These are phyloP conservation scores for Globisporangium barbulae DNA, from an alignment of 352 stramenopile genomes.

Conservation along the genomic window DNA sequence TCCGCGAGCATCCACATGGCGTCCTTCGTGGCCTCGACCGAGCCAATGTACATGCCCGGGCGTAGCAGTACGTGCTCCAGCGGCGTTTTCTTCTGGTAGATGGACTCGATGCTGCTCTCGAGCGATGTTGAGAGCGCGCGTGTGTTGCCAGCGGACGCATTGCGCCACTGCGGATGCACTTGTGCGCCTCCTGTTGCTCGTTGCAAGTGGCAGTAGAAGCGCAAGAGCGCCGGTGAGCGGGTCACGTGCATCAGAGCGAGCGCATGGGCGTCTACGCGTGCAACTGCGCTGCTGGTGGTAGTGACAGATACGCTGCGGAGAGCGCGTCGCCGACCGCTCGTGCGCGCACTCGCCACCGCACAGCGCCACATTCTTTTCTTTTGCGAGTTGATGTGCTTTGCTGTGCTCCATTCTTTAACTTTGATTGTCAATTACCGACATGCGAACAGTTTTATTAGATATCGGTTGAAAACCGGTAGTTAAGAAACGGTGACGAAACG, in stretches of 20 bases:
- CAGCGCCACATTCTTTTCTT: constrained; percentile 6
- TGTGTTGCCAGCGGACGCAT: background rate
- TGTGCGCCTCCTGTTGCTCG: background rate
- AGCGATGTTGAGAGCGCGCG: constrained; percentile 27
- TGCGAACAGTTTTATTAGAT: too few relatives aligned
- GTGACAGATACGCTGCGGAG: background rate
- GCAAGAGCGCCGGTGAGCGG: background rate
- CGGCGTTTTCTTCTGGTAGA: constrained; percentile 90
- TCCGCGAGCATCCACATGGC: constrained; percentile 76
- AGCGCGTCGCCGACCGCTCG: constrained; percentile 7
- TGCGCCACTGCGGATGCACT: background rate
- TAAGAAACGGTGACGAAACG: too few relatives aligned
- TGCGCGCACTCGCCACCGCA: constrained; percentile 8
- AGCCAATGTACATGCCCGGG: constrained; percentile 91
- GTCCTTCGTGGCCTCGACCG: constrained; percentile 71
- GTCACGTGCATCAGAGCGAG: background rate
- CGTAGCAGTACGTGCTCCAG: constrained; percentile 89
- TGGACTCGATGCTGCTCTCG: constrained; percentile 59
- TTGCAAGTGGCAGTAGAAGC: background rate
- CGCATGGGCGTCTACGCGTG: background rate
- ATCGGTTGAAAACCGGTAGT: too few relatives aligned
- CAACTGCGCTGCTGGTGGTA: too few relatives aligned
- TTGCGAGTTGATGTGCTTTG: background rate
- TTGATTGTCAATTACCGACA: too few relatives aligned
- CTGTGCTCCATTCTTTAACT: too few relatives aligned